Percentiles rank a stretch among this genome's conserved stretches.
phyloP scores from a whole-genome alignment of 345 rosid genomes.

The Garcia nutans region DNA sequence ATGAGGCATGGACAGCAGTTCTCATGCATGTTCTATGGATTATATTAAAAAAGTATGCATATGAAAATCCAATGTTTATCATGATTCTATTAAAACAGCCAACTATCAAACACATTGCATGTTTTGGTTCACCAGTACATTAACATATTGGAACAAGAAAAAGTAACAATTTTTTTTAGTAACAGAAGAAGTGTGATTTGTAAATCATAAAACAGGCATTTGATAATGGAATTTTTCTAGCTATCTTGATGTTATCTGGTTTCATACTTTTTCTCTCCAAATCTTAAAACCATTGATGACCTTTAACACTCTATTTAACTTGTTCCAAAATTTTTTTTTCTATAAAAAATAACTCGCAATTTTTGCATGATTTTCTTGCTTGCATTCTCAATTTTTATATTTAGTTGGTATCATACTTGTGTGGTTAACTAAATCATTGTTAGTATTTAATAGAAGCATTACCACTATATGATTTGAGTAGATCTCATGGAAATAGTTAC shows the following conservation, averaged over 20 bases:
- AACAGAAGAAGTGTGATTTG: background rate
- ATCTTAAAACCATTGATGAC: background rate
- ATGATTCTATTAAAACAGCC: background rate
- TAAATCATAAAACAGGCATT: background rate
- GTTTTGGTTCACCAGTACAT: too few species aligned
- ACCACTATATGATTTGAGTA: background rate
- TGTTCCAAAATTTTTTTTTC: background rate
- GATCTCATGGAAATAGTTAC: background rate
- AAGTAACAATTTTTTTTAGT: too few species aligned
- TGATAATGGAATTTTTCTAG: background rate
- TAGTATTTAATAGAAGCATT: background rate
- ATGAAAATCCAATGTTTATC: background rate
- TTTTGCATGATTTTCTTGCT: background rate
- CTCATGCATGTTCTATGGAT: background rate
- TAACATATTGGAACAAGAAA: too few species aligned
- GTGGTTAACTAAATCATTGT: background rate
- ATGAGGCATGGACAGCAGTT: background rate
- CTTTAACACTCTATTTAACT: background rate
- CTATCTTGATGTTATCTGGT: background rate
- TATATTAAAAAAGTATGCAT: background rate
- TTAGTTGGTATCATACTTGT: too few species aligned
- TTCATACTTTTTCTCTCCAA: background rate
- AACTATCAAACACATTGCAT: too few species aligned
- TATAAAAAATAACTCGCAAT: background rate
- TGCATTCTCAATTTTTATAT: too few species aligned